A percentile compares a stretch with the other conserved stretches of the same genome.
phyloP scores from a whole-genome alignment of 192 early-diverging fungal species.

The Mortierella claussenii region DNA sequence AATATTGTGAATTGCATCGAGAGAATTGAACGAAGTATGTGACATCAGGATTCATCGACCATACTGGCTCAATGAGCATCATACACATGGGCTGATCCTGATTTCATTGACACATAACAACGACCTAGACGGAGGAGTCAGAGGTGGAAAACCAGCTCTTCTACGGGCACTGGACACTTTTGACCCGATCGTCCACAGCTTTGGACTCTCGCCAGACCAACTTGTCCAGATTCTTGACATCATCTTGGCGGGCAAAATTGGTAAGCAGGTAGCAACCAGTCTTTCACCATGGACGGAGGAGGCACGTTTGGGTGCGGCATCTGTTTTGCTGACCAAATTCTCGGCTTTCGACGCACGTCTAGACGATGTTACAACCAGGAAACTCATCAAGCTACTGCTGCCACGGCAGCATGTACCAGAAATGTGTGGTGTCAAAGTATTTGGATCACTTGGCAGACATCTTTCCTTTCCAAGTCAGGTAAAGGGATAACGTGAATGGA shows the following conservation, averaged over 20 bases:
- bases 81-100: background rate
- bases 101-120: background rate
- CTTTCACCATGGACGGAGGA: slow-evolving; percentile 3
- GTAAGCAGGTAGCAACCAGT: slow-evolving; percentile 14
- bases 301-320: too few species aligned
- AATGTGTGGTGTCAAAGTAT: slow-evolving; percentile 33
- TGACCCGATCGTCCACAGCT: slow-evolving; percentile 13
- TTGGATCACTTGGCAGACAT: slow-evolving; percentile 41
- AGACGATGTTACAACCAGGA: slow-evolving; percentile 49
- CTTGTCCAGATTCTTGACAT: slow-evolving; percentile 41
- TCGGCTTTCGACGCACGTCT: background rate
- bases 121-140: slow-evolving; percentile 41
- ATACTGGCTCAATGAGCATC: background rate
- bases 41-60: background rate
- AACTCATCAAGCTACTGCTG: slow-evolving; percentile 50
- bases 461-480: slow-evolving; percentile 42
- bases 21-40: slow-evolving; percentile 34
- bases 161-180: slow-evolving; percentile 26
- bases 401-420: slow-evolving; percentile 50
- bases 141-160: slow-evolving; percentile 28
- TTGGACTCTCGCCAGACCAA: slow-evolving; percentile 46
- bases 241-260: slow-evolving; percentile 40
- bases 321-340: too few species aligned
- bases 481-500: background rate
- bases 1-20: slow-evolving; percentile 22